Evolutionary conservation across 768 basidiomycete genomes (phyloP), one percentile per base, ranked within the genome.

Genomic region (Grammothele lineata): DNA sequence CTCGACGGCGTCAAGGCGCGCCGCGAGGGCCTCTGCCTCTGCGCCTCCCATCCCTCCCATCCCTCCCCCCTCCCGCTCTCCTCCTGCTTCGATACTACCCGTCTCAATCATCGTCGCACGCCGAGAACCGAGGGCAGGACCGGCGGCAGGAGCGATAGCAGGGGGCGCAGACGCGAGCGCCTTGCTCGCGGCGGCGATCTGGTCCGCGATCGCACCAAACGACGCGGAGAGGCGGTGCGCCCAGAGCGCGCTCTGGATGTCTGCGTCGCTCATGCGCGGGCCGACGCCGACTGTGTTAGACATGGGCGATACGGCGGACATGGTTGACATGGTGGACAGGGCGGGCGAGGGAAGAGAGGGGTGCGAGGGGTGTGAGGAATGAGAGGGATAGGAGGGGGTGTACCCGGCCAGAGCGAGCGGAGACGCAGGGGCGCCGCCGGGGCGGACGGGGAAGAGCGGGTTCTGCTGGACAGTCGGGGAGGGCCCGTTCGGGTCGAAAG

Each of bases 171-270:
- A 36, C 7, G 67, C 61, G 32, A 72, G 62, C 12, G 67, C 68
- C 32, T 67, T 67, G 11, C 68, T 68, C n/a, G 71, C 67, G 1
- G 64, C 63, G n/a, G 60, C 58, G 43, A 73, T 70, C 57, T 73
- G 69, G 22, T 65, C 62, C 3, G 71, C 69, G 56, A 73, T 69
- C 21, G 66, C 60, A 11, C 63, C 59, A 38, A 73, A 68, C 22
- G 71, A 71, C 17, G 64, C 51, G 0, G 70, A 66, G 26, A 73
- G 57, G 10, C 61, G 61, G 43, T 62, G 58, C 1, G 61, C 59
- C 70, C 68, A 69, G 7, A 47, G 45, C 40, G 45, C 35, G 39
- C 19, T 26, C 14, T 19, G 39, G 3, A 33, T n/a, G 15, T 36
- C 35, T 17, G 35, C 14, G 8, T 14, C 27, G 27, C 7, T 14